These are phyloP conservation scores for Auxenochlorella pyrenoidosa DNA, from an alignment of 139 green algal species.

Conservation along the genomic window DNA sequence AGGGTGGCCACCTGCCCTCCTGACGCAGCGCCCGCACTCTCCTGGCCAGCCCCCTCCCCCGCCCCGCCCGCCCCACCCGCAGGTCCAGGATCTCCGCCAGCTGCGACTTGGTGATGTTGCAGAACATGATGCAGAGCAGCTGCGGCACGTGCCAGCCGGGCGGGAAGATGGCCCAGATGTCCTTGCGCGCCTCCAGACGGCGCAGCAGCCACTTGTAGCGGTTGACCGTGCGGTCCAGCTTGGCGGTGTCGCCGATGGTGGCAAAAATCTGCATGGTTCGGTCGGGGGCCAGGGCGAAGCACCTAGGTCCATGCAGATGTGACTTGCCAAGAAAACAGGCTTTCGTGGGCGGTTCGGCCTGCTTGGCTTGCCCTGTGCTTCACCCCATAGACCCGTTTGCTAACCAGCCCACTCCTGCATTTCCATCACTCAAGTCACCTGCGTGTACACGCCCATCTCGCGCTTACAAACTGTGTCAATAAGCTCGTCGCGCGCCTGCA, in stretches of 20 bases:
- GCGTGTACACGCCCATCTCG: slow-evolving; percentile 90
- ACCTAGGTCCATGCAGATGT: neutral
- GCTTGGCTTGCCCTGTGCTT: neutral
- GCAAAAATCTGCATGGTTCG: slow-evolving; percentile 71
- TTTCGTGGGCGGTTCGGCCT: no score
- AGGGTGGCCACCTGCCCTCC: no score
- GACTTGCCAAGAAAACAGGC: no score
- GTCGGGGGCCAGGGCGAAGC: neutral
- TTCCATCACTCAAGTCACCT: neutral
- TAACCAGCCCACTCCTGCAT: neutral
- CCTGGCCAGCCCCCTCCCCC: neutral
- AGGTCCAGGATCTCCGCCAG: slow-evolving; percentile 84
- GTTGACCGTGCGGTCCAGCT: slow-evolving; percentile 90
- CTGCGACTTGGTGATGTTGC: slow-evolving; percentile 93
- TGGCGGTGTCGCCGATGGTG: slow-evolving; percentile 75
- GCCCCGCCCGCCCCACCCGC: slow-evolving; percentile 5
- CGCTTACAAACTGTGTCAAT: slow-evolving; percentile 87
- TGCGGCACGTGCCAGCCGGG: slow-evolving; percentile 87
- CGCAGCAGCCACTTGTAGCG: slow-evolving; percentile 87
- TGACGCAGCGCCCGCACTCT: no score
- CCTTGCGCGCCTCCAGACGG: slow-evolving; percentile 52
- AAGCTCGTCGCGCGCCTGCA: slow-evolving; percentile 84
- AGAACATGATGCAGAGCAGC: slow-evolving; percentile 95
- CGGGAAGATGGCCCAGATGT: slow-evolving; percentile 94
- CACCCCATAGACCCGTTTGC: neutral